Percentiles rank a stretch among this genome's conserved stretches.
These are phyloP conservation scores for Biscogniauxia sp. DNA, from an alignment of 2,329 filamentous ascomycete species.

Conservation along the genomic window DNA sequence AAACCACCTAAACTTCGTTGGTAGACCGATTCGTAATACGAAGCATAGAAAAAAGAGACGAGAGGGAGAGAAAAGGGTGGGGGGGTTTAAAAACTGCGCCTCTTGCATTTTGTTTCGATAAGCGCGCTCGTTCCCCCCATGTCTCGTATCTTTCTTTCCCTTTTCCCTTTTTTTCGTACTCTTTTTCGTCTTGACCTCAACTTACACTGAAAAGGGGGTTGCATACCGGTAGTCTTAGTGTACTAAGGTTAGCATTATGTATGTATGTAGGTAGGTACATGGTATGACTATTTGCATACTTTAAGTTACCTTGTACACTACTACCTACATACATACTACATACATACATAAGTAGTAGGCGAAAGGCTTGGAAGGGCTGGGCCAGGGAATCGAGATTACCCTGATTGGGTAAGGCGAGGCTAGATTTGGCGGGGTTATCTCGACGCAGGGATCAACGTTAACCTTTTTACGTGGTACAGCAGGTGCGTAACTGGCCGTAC, in stretches of 20 bases:
- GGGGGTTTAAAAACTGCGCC: slow-evolving; percentile 13
- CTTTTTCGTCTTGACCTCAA: not conserved
- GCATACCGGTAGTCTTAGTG: too few relatives aligned
- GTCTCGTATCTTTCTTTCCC: not conserved
- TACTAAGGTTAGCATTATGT: too few relatives aligned
- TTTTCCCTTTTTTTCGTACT: not conserved
- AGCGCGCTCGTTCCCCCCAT: slow-evolving; percentile 4
- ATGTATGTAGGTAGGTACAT: too few relatives aligned
- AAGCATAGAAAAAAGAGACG: not conserved
- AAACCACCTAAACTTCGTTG: slow-evolving; percentile 5
- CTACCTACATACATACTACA: too few relatives aligned
- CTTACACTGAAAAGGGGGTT: not conserved
- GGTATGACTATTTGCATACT: too few relatives aligned
- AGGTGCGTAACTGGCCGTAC: not conserved
- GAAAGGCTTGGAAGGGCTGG: too few relatives aligned
- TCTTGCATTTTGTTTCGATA: slow-evolving; percentile 15
- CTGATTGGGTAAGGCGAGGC: not conserved
- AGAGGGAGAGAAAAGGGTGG: not conserved
- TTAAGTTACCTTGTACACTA: too few relatives aligned
- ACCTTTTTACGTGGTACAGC: not conserved
- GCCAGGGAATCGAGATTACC: not conserved
- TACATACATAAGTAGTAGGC: too few relatives aligned
- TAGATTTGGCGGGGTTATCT: not conserved
- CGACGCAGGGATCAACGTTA: not conserved
- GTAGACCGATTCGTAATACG: slow-evolving; percentile 13